Percentiles rank a stretch among this genome's conserved stretches.
These are phyloP conservation scores for Claviceps sp. DNA, from an alignment of 2,329 filamentous ascomycete genomes.

Conservation along the genomic window DNA sequence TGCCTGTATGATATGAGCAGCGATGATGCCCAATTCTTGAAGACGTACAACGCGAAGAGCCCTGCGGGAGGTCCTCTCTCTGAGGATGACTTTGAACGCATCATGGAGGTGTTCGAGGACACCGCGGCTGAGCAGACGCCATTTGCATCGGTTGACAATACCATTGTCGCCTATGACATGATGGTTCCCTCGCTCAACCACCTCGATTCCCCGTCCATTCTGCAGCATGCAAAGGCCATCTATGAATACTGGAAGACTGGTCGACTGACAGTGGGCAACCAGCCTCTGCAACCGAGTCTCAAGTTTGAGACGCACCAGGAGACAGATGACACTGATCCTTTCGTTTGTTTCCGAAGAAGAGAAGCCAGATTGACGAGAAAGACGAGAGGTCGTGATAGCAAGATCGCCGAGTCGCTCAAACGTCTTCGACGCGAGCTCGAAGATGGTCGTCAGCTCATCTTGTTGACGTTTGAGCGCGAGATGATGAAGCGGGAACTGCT, in stretches of 20 bases:
- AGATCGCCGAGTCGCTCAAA: constrained; percentile 89
- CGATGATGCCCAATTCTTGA: constrained; percentile 78
- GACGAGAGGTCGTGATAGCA: constrained; percentile 83
- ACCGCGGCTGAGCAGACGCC: constrained; percentile 73
- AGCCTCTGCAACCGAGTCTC: constrained; percentile 60
- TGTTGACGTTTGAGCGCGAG: constrained; percentile 69
- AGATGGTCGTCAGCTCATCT: constrained; percentile 68
- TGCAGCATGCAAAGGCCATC: constrained; percentile 56
- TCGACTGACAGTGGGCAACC: constrained; percentile 54
- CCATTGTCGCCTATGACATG: constrained; percentile 62
- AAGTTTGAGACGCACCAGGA: constrained; percentile 94
- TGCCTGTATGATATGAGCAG: constrained; percentile 89
- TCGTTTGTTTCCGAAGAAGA: constrained; percentile 92
- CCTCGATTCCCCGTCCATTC: constrained; percentile 33
- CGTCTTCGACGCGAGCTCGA: constrained; percentile 83
- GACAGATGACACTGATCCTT: constrained; percentile 90
- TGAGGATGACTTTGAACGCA: constrained; percentile 84
- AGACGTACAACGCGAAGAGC: constrained; percentile 68
- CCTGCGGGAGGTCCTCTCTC: constrained; percentile 52
- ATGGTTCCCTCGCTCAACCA: constrained; percentile 56
- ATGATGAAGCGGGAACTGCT: constrained; percentile 65
- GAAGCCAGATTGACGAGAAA: constrained; percentile 92
- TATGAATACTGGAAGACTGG: constrained; percentile 82
- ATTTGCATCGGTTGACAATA: constrained; percentile 80
- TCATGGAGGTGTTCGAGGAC: constrained; percentile 92